Base-by-base conservation (phyloP, 345 rosid genomes). In the Salix arbutifolia region DNA sequence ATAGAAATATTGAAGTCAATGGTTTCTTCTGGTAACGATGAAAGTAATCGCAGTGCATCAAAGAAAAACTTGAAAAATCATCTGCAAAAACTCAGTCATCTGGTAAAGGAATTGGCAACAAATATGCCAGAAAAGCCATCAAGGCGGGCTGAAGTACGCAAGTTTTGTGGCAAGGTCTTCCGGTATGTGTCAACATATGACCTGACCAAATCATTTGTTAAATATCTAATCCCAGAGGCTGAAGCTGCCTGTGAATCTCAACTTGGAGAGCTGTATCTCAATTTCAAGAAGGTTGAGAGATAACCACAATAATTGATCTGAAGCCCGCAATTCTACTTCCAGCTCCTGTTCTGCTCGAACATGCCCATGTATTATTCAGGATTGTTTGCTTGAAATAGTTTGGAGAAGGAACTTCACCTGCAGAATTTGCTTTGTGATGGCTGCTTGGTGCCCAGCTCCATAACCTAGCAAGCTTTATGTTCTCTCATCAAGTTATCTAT, bases 111-210 rank as follows among this genome's bases (percentile, higher is more conserved):
- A 76, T 82, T 92, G 76, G 93, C 84, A 73, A 81, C 82, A 26
- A 87, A 87, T 62, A 85, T 92, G 89, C 97, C 98, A 0, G 89
- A 88, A 44, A 94, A 90, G 84, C 88, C 88, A 81, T 78, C 89
- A 1, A 86, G 88, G 83, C 80, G 90, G 19, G 88, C 90, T 52
- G 94, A 87, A 68, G 95, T 86, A 42, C 91, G 90, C 31, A 96
- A 88, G 83, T 92, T 84, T 76, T 92, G 93, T 70, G 75, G 83
- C 67, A 73, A 74, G 83, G 78, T 92, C 71, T 91, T 96, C 67
- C 92, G 84, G 81, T 81, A 80, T 53, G 64, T 92, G 14, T 82
- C 91, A 35, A 68, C 82, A 61, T 80, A 86, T 78, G 87, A 88
- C 65, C 79, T 91, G 52, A 78, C 75, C 74, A 90, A 85, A 84